These are phyloP conservation scores for Colletotrichum coccodes DNA, from an alignment of 2,329 filamentous ascomycete genomes.

Conservation along the genomic window DNA sequence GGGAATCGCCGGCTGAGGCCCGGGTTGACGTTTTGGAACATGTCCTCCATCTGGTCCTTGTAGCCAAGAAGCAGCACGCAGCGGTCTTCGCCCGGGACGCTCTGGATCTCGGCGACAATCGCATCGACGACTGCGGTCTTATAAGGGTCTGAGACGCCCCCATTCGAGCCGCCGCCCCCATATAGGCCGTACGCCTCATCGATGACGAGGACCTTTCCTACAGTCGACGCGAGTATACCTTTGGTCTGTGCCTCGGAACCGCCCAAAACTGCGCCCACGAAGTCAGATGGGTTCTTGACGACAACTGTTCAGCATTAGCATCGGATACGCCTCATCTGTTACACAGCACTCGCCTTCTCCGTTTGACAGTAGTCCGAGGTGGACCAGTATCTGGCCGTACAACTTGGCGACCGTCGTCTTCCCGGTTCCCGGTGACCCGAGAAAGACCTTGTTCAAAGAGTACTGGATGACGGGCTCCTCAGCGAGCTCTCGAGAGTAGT, in stretches of 20 bases:
- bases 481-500: conserved; percentile 72
- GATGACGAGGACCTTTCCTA: conserved; percentile 82
- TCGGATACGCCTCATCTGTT: background rate
- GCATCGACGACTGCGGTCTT: conserved; percentile 77
- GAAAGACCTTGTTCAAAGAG: conserved; percentile 74
- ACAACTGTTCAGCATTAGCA: conserved; percentile 57
- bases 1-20: conserved; percentile 75
- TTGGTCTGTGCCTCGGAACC: conserved; percentile 78
- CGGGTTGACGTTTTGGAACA: conserved; percentile 81
- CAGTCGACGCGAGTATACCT: conserved; percentile 71
- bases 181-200: conserved; percentile 82
- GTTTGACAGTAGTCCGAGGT: conserved; percentile 74
- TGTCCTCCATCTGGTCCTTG: conserved; percentile 73
- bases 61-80: conserved; percentile 80
- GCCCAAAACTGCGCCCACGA: conserved; percentile 72
- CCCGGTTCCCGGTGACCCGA: conserved; percentile 79
- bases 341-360: conserved; percentile 64
- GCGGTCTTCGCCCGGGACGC: conserved; percentile 74
- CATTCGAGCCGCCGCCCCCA: conserved; percentile 43
- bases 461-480: conserved; percentile 70
- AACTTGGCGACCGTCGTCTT: conserved; percentile 81
- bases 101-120: conserved; percentile 79
- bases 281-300: conserved; percentile 78
- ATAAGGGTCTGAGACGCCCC: conserved; percentile 50
- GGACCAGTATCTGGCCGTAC: conserved; percentile 74